Percentiles rank a stretch among this genome's conserved stretches.
These are phyloP conservation scores for Rutidosis leptorrhynchoides DNA, from an alignment of 129 eudicot species.

Conservation along the genomic window DNA sequence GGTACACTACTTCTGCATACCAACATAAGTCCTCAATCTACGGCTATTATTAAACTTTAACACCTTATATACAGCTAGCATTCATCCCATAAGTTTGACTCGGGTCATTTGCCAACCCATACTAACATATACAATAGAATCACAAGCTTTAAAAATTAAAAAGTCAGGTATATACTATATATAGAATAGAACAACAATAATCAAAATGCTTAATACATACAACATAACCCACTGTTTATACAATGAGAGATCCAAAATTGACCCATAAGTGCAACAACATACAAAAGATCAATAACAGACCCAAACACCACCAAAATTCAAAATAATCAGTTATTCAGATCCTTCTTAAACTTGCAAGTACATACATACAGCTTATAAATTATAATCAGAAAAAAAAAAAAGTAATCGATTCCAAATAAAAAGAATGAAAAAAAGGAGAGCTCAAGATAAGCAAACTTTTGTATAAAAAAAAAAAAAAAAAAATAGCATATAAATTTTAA, in stretches of 20 bases:
- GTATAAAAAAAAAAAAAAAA: constrained; percentile 20
- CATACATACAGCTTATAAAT: constrained; percentile 30
- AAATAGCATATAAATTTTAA: constrained; percentile 22
- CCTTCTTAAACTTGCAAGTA: constrained; percentile 10
- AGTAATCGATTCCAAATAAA: constrained; percentile 5
- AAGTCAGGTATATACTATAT: not conserved
- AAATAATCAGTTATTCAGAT: not conserved
- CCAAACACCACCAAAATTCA: constrained; percentile 10
- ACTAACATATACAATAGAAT: not conserved
- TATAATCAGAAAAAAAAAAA: constrained; percentile 22
- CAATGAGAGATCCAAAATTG: not conserved
- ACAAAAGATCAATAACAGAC: not conserved
- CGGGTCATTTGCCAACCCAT: constrained; percentile 14
- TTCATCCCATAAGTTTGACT: constrained; percentile 12
- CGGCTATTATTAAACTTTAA: constrained; percentile 1
- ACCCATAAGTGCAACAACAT: not conserved
- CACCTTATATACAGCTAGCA: constrained; percentile 4
- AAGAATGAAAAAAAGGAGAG: not conserved
- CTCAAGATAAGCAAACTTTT: constrained; percentile 17
- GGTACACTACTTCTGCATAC: not conserved
- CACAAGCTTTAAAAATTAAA: not conserved
- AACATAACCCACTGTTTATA: not conserved
- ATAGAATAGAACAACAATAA: not conserved
- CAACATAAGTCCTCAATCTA: constrained; percentile 5
- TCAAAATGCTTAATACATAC: too few relatives aligned